Conservation (phyloP, 2,329 filamentous ascomycete genomes). For the Alternaria angustiovoidea region DNA sequence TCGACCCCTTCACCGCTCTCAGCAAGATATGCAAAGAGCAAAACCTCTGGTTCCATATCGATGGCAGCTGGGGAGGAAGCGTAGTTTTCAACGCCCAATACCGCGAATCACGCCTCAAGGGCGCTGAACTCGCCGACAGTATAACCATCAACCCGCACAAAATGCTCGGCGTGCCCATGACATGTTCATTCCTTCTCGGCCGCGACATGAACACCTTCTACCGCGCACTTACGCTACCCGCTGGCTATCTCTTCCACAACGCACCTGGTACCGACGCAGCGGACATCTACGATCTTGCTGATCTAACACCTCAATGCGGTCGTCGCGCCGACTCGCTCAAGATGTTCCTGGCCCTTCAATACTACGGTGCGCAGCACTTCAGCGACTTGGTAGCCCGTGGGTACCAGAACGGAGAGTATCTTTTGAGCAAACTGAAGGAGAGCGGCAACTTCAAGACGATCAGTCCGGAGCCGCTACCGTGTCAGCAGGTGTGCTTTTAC, state of each 20-base stretch:
- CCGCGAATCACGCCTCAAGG: constrained; percentile 70
- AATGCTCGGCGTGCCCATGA: constrained; percentile 91
- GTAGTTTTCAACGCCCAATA: constrained; percentile 73
- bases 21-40: constrained; percentile 73
- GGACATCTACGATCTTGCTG: constrained; percentile 85
- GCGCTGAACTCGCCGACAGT: constrained; percentile 77
- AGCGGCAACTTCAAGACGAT: constrained; percentile 73
- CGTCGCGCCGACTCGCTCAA: constrained; percentile 86
- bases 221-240: constrained; percentile 82
- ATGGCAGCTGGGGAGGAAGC: constrained; percentile 88
- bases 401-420: constrained; percentile 73
- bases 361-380: constrained; percentile 83
- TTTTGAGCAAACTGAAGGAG: constrained; percentile 67
- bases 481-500: constrained; percentile 95
- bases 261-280: constrained; percentile 30
- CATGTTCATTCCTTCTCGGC: constrained; percentile 87
- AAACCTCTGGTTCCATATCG: constrained; percentile 89
- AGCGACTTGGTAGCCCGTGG: constrained; percentile 69
- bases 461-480: constrained; percentile 75
- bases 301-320: constrained; percentile 92
- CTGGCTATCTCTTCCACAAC: constrained; percentile 72
- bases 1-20: constrained; percentile 79
- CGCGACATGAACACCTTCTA: constrained; percentile 81
- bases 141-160: constrained; percentile 95
- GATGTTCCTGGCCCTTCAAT: constrained; percentile 86